Base-by-base conservation (phyloP, 2,329 filamentous ascomycete species). In the Aspergillus unguis region DNA sequence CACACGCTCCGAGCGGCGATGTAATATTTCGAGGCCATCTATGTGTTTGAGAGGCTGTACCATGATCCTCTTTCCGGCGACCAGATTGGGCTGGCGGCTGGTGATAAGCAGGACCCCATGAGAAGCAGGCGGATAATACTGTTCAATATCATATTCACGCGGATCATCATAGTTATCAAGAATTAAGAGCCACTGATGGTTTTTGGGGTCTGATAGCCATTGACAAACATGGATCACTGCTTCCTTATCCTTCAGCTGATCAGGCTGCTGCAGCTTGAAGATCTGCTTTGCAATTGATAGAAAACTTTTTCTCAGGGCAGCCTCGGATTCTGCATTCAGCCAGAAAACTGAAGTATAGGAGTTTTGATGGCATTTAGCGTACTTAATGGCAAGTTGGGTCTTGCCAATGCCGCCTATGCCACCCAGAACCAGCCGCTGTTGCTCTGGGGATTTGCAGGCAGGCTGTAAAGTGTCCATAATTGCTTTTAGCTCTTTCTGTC, bases 101-200 rank as follows among this genome's bases (percentile, higher is more conserved):
- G 62, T 65, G 7, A 63, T 53, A 3, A 65, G 48, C 26, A 63
- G 52, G 23, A 58, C 44, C 1, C 61, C 60, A 41, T 62, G 54
- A 11, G 47, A 41, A 23, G 48, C 48, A 11, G 7, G 8, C 3
- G 60, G 60, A 35, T 38, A 51, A 44, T 59, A 63, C 3, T 52
- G 23, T 26, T 46, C 11, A 31, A 63, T 56, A 4, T 36, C 2
- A 40, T 52, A 58, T 26, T 47, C 37, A 23, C 48, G 29, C 3
- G 53, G 54, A 6, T 62, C 55, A 29, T 65, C 59, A 45, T 59
- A 54, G 27, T 61, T 63, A 29, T 65, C 62, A 49, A 58, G 57
- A 2, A 65, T 60, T 10, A 65, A 45, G 1, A 65, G 54, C 61
- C 60, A 64, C 40, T 43, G 28, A 9, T 45, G 56, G 43, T 65